phyloP scores from a whole-genome alignment of 768 basidiomycete genomes.

The Myochromella boudieri region DNA sequence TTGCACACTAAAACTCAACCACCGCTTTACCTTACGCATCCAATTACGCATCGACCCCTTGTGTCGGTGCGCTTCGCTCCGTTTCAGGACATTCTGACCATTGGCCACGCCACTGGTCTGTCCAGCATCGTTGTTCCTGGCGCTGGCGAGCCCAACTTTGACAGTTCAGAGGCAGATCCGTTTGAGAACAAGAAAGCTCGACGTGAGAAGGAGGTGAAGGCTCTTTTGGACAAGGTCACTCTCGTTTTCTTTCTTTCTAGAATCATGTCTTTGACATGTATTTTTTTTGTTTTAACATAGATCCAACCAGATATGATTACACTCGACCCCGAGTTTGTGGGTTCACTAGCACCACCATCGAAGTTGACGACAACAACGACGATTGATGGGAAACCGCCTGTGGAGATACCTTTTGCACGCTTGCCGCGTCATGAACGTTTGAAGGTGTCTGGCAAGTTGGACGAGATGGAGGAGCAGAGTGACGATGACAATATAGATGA shows the following conservation, averaged over 20 bases:
- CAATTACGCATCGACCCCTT: constrained; percentile 78
- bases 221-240: constrained; percentile 82
- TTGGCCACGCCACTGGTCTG: constrained; percentile 78
- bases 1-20: constrained; percentile 53
- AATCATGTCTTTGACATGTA: background rate
- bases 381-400: constrained; percentile 37
- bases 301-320: constrained; percentile 93
- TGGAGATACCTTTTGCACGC: constrained; percentile 63
- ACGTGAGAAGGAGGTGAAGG: constrained; percentile 88
- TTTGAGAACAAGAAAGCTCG: constrained; percentile 83
- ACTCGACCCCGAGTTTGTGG: constrained; percentile 75
- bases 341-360: constrained; percentile 60
- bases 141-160: constrained; percentile 92
- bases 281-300: constrained; percentile 41
- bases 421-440: constrained; percentile 79
- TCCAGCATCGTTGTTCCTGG: constrained; percentile 90
- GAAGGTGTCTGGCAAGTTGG: constrained; percentile 70
- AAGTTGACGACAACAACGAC: constrained; percentile 54
- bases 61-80: constrained; percentile 81
- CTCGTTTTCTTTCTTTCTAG: background rate
- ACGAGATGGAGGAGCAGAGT: constrained; percentile 56
- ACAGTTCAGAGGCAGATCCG: constrained; percentile 91
- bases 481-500: constrained; percentile 35
- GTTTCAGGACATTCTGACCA: constrained; percentile 80
- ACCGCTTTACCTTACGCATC: constrained; percentile 87